phyloP scores from a whole-genome alignment of 306 rosid genomes.

The Crotalaria pallida region DNA sequence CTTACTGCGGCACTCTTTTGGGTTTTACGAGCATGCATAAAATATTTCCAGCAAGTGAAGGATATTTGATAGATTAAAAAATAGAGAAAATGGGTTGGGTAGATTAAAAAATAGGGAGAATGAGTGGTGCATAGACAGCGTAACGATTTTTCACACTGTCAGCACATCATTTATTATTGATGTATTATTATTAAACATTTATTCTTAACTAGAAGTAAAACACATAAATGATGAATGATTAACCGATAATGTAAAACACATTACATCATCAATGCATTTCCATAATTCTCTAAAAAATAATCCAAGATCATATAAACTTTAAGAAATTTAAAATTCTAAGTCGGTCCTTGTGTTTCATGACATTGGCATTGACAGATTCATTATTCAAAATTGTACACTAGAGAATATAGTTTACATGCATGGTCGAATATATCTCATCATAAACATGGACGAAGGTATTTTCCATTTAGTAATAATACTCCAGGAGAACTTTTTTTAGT shows the following conservation, averaged over 20 bases:
- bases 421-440: not conserved
- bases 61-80: not conserved
- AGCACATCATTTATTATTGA: no score
- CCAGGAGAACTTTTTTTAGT: no score
- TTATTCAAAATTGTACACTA: constrained; percentile 18
- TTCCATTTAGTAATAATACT: not conserved
- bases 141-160: no score
- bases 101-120: no score
- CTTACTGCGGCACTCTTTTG: not conserved
- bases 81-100: no score
- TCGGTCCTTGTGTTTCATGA: not conserved
- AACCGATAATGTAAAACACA: no score
- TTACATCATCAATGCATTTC: no score
- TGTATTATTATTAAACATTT: no score
- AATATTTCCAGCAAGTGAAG: not conserved
- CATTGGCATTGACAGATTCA: not conserved
- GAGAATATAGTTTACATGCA: not conserved
- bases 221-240: no score
- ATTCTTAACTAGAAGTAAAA: no score
- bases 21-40: not conserved
- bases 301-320: not conserved
- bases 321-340: not conserved
- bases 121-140: no score
- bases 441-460: not conserved
- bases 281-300: no score